Conservation (phyloP, 2,329 filamentous ascomycete genomes). For the Fusarium coicis region DNA sequence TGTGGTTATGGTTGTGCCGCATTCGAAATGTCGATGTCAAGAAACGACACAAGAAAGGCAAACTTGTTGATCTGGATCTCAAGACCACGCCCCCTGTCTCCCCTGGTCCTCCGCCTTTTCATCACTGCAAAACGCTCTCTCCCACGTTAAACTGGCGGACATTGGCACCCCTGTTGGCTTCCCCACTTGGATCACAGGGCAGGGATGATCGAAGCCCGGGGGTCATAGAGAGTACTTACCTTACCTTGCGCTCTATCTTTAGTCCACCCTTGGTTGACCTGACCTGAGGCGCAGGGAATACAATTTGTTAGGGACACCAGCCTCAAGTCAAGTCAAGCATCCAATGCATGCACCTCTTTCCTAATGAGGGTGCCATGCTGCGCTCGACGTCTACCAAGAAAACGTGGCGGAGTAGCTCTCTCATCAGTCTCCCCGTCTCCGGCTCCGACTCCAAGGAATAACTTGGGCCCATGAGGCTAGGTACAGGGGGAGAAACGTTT, state of each 20-base stretch:
- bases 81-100: not conserved
- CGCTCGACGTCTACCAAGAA: constrained; percentile 8
- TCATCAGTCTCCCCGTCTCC: constrained; percentile 19
- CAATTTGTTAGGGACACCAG: constrained; percentile 8
- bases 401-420: constrained; percentile 39
- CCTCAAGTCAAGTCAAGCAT: constrained; percentile 4
- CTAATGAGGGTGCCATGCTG: constrained; percentile 25
- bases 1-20: not conserved
- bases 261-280: not conserved
- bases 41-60: not conserved
- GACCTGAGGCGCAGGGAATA: constrained; percentile 1
- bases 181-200: constrained; percentile 26
- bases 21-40: not conserved
- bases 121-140: constrained; percentile 35
- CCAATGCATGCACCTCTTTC: constrained; percentile 7
- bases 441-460: constrained; percentile 1
- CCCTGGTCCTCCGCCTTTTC: constrained; percentile 43
- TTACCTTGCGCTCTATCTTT: not conserved
- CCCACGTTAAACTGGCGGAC: constrained; percentile 44
- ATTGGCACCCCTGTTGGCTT: constrained; percentile 19
- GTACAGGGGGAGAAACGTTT: not conserved
- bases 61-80: not conserved
- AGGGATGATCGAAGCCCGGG: constrained; percentile 32
- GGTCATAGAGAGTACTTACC: not conserved
- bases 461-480: not conserved